These are phyloP conservation scores for Triticum timopheevii DNA, from an alignment of 176 grass and related monocot genomes.

Conservation along the genomic window DNA sequence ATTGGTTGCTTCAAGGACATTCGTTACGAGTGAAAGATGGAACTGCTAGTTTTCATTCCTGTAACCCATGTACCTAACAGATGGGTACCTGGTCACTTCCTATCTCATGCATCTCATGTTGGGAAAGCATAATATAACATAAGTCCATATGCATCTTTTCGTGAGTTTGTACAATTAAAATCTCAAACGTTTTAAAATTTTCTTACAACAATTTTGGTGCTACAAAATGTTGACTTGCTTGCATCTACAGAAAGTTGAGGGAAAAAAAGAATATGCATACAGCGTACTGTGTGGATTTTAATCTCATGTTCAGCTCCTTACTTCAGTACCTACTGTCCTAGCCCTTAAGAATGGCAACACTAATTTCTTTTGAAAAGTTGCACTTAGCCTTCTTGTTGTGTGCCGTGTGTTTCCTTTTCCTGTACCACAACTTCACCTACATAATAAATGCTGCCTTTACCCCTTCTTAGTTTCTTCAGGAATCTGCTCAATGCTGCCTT, in stretches of 20 bases:
- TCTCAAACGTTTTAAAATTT: not conserved
- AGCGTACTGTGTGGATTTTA: not conserved
- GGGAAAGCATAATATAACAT: not conserved
- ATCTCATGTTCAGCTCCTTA: not conserved
- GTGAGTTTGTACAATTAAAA: not conserved
- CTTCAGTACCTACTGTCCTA: not conserved
- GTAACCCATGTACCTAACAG: not conserved
- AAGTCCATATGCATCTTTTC: not conserved
- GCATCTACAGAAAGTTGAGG: not conserved
- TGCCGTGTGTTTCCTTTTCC: not conserved
- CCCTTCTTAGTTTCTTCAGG: not conserved
- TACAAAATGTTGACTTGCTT: not conserved
- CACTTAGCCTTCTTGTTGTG: not conserved
- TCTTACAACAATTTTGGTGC: not conserved
- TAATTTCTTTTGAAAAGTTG: slow-evolving; percentile 2
- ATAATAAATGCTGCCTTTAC: not conserved
- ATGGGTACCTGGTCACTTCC: not conserved
- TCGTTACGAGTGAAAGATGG: not conserved
- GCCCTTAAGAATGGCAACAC: not conserved
- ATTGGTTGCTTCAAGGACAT: not conserved
- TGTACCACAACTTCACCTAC: not conserved
- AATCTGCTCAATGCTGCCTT: not conserved
- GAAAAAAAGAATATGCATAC: not conserved
- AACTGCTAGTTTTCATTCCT: not conserved
- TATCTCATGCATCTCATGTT: not conserved